A percentile compares a stretch with the other conserved stretches of the same genome.
Conservation (phyloP, 768 basidiomycete genomes). For the Mycena indigotica region DNA sequence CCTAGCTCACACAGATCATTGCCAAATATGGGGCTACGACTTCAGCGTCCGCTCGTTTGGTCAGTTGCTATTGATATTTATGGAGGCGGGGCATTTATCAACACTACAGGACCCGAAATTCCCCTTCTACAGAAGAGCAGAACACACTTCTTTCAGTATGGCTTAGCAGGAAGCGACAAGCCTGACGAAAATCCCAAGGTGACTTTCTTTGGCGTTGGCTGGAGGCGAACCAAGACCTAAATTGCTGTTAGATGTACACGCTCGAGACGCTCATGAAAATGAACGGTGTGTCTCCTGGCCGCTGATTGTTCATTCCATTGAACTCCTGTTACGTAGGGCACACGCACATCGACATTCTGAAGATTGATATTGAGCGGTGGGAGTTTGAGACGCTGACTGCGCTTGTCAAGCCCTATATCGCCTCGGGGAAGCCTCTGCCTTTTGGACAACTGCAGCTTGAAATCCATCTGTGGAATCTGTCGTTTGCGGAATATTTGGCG, state of each 20-base stretch:
- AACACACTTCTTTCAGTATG: slow-evolving; percentile 45
- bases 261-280: slow-evolving; percentile 62
- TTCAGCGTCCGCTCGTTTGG: slow-evolving; percentile 47
- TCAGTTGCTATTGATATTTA: background rate
- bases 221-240: no score
- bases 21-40: slow-evolving; percentile 67
- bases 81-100: background rate
- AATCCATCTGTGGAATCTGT: slow-evolving; percentile 55
- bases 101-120: slow-evolving; percentile 35
- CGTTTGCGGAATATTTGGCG: slow-evolving; percentile 54
- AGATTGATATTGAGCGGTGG: slow-evolving; percentile 70
- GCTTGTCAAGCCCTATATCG: slow-evolving; percentile 50
- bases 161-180: slow-evolving; percentile 47
- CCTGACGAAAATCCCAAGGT: slow-evolving; percentile 46
- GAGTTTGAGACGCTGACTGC: slow-evolving; percentile 63
- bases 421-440: slow-evolving; percentile 53
- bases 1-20: slow-evolving; percentile 49
- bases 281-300: slow-evolving; percentile 47
- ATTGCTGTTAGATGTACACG: slow-evolving; percentile 68
- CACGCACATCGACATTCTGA: slow-evolving; percentile 71
- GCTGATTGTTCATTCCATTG: background rate
- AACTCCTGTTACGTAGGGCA: slow-evolving; percentile 56
- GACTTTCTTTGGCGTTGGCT: no score
- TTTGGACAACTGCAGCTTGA: slow-evolving; percentile 75
- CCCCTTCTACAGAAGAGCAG: slow-evolving; percentile 28